These are phyloP conservation scores for Cryptococcus hybrid DNA, from an alignment of 1,284 basidiomycete genomes.

Conservation along the genomic window DNA sequence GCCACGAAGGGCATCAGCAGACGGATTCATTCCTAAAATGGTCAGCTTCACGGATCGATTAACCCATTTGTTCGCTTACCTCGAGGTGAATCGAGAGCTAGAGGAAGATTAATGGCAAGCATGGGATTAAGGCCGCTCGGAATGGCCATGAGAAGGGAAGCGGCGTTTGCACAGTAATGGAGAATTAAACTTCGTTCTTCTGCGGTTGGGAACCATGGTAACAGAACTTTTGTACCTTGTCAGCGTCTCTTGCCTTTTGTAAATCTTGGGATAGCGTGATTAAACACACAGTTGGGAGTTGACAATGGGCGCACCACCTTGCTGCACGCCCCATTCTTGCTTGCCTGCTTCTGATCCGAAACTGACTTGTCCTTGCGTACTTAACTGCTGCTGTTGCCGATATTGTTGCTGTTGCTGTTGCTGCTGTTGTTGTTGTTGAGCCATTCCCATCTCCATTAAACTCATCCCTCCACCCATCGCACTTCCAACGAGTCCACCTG, in stretches of 20 bases:
- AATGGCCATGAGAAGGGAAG: constrained; percentile 52
- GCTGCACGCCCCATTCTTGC: constrained; percentile 16
- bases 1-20: constrained; percentile 48
- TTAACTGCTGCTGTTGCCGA: neutral
- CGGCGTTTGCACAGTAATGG: constrained; percentile 48
- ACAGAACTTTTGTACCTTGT: constrained; percentile 27
- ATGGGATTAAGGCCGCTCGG: constrained; percentile 51
- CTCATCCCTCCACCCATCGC: constrained; percentile 1
- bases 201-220: constrained; percentile 48
- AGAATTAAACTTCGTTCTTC: constrained; percentile 47
- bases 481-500: neutral
- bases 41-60: neutral
- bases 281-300: constrained; percentile 31
- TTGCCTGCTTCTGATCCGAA: constrained; percentile 10
- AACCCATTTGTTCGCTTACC: constrained; percentile 16
- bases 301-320: constrained; percentile 29
- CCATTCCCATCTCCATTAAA: constrained; percentile 3
- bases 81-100: constrained; percentile 47
- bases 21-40: constrained; percentile 32
- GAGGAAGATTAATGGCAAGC: constrained; percentile 51
- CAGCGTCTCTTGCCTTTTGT: constrained; percentile 5
- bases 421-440: neutral
- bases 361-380: neutral
- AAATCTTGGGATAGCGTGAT: neutral
- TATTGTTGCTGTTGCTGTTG: neutral